Evolutionary conservation across 441 rosid species (phyloP).

Genomic region (Metrosideros polymorpha): DNA sequence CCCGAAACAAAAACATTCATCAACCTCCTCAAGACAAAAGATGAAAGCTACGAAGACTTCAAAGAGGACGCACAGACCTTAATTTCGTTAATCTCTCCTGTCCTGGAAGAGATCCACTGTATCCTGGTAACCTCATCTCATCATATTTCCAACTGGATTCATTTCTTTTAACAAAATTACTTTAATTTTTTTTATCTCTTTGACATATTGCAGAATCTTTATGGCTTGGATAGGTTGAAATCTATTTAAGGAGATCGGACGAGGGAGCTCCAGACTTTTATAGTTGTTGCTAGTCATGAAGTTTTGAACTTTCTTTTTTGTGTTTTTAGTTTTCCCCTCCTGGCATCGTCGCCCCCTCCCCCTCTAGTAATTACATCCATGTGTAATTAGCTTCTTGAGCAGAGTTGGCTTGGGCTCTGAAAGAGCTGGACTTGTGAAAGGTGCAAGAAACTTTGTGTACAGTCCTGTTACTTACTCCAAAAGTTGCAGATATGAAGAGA

Average conservation of each 20-base stretch:
- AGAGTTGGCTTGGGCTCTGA: background rate
- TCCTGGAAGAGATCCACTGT: conserved; percentile 55
- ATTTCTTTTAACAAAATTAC: background rate
- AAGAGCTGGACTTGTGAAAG: background rate
- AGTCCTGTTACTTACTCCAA: background rate
- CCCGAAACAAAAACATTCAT: conserved; percentile 64
- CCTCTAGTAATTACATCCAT: background rate
- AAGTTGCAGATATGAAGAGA: background rate
- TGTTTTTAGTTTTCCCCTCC: background rate
- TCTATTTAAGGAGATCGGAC: conserved; percentile 17
- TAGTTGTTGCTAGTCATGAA: background rate
- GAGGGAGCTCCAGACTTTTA: background rate
- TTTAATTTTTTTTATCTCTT: background rate
- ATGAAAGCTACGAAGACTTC: conserved; percentile 32
- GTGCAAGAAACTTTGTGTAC: background rate
- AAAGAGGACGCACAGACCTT: conserved; percentile 53
- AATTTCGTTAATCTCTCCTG: conserved; percentile 38
- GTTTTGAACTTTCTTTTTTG: background rate
- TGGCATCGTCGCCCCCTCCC: background rate
- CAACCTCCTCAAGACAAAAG: conserved; percentile 41
- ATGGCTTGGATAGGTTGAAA: conserved; percentile 41
- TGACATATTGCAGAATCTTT: conserved; percentile 27
- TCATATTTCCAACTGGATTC: background rate
- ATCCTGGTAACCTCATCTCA: conserved; percentile 35
- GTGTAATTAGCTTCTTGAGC: background rate